Conservation (phyloP, 148 eudicot species). For the Vaccinium macrocarpon region DNA sequence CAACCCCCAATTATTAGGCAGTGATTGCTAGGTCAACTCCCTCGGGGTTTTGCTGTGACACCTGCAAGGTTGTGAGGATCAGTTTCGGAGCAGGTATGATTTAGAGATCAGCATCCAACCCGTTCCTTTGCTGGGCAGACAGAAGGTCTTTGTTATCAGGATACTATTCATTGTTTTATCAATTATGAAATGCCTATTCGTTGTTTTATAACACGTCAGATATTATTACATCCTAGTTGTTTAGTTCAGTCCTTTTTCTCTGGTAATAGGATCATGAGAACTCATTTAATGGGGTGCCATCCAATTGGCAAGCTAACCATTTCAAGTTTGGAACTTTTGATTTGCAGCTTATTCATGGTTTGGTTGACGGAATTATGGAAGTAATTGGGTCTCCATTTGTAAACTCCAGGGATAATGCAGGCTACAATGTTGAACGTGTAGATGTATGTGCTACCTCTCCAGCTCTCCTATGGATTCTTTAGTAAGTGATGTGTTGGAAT, state of each 20-base stretch:
- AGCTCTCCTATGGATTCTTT: not conserved
- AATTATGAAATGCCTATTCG: too few relatives aligned
- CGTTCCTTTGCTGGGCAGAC: not conserved
- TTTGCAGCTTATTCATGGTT: constrained; percentile 81
- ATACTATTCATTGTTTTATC: too few relatives aligned
- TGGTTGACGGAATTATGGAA: constrained; percentile 87
- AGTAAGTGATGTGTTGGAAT: not conserved
- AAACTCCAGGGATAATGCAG: constrained; percentile 50
- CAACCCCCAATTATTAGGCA: not conserved
- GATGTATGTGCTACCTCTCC: constrained; percentile 45
- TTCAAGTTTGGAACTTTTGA: not conserved
- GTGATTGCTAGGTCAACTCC: not conserved
- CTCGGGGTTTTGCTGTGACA: not conserved
- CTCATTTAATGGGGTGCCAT: not conserved
- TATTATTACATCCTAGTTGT: not conserved
- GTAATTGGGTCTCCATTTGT: constrained; percentile 70
- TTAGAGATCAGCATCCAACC: not conserved
- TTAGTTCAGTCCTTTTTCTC: not conserved
- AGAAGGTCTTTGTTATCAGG: not conserved
- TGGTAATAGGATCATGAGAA: not conserved
- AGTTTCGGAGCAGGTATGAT: not conserved
- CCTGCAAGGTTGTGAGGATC: not conserved
- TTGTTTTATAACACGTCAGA: too few relatives aligned
- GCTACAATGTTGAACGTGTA: constrained; percentile 71
- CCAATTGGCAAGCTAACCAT: not conserved